Evolutionary conservation across 2,329 filamentous ascomycete species (phyloP).

Genomic region (Apiospora saccharicola): DNA sequence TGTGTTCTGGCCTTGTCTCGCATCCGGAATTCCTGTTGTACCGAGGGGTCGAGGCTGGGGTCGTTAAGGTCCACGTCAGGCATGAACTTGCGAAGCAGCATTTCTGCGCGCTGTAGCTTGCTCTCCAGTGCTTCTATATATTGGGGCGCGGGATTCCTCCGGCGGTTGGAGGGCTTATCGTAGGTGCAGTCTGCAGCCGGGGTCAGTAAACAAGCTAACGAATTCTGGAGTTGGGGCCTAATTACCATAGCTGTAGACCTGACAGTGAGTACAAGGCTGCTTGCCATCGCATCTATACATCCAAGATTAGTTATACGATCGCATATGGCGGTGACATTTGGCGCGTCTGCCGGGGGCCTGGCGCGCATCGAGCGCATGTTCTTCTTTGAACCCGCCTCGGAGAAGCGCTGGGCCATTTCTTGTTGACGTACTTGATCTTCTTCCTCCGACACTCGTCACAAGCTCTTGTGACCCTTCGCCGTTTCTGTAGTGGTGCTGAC

Average conservation of each 20-base stretch:
- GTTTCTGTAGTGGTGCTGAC: constrained; percentile 74
- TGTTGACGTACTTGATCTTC: constrained; percentile 73
- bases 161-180: constrained; percentile 90
- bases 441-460: constrained; percentile 72
- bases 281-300: constrained; percentile 69
- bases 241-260: constrained; percentile 97
- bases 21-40: constrained; percentile 72
- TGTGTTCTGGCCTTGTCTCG: constrained; percentile 60
- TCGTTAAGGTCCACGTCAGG: constrained; percentile 88
- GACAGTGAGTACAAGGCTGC: constrained; percentile 93
- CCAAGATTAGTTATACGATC: not conserved
- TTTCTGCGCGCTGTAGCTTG: constrained; percentile 83
- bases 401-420: not conserved
- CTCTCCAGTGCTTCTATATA: constrained; percentile 91
- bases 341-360: not conserved
- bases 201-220: constrained; percentile 34
- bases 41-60: constrained; percentile 78
- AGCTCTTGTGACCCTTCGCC: constrained; percentile 78
- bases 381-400: not conserved
- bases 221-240: constrained; percentile 26
- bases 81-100: constrained; percentile 78
- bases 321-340: not conserved
- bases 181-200: constrained; percentile 81
- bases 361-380: constrained; percentile 6
- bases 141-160: constrained; percentile 89